Percentiles rank a stretch among this genome's conserved stretches.
Conservation (phyloP, 768 basidiomycete species). For the Pisolithus albus region DNA sequence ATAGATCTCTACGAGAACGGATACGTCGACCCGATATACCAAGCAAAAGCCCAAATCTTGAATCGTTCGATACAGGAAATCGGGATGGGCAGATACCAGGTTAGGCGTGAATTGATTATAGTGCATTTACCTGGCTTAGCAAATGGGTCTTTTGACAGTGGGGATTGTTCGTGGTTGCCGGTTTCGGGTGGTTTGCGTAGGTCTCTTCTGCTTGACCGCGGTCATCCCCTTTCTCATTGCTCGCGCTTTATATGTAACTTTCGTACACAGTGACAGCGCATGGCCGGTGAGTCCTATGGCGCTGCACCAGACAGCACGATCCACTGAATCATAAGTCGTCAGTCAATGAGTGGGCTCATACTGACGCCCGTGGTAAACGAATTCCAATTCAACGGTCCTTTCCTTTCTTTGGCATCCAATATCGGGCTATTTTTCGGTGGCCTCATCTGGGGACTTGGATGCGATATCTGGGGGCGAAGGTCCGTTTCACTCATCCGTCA, state of each 20-base stretch:
- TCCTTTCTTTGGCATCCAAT: constrained; percentile 46
- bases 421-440: constrained; percentile 48
- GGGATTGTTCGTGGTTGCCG: constrained; percentile 32
- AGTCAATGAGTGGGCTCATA: constrained; percentile 40
- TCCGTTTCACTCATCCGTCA: constrained; percentile 11
- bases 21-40: constrained; percentile 40
- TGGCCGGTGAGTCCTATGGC: constrained; percentile 29
- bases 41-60: constrained; percentile 41
- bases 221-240: background rate
- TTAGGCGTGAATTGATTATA: constrained; percentile 8
- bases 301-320: background rate
- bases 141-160: constrained; percentile 18
- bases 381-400: constrained; percentile 41
- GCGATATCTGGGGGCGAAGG: constrained; percentile 47
- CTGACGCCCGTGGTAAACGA: constrained; percentile 43
- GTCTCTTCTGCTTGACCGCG: constrained; percentile 9
- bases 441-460: constrained; percentile 42
- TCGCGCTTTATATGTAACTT: background rate
- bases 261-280: constrained; percentile 25
- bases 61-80: constrained; percentile 45
- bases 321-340: background rate
- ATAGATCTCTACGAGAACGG: constrained; percentile 29
- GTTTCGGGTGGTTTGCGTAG: constrained; percentile 39
- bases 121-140: background rate
- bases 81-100: constrained; percentile 54